A percentile compares a stretch with the other conserved stretches of the same genome.
These are phyloP conservation scores for Hypoxylon sp. DNA, from an alignment of 2,329 filamentous ascomycete species.

Conservation along the genomic window DNA sequence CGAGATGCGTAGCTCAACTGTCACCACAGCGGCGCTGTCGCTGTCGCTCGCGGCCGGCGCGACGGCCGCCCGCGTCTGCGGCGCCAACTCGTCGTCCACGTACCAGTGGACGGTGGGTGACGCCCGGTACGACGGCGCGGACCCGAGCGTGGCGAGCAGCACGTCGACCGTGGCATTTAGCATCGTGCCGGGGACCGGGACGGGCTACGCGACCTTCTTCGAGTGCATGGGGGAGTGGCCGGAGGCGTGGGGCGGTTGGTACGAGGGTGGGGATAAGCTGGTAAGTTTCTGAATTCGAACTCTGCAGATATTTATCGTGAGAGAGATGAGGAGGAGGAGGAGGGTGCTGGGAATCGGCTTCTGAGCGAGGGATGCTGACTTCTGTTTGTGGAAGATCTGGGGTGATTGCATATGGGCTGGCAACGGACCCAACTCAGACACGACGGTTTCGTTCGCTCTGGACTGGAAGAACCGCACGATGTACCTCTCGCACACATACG, in stretches of 20 bases:
- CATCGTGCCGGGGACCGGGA: constrained; percentile 42
- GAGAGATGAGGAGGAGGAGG: too few relatives aligned
- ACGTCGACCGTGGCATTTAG: constrained; percentile 48
- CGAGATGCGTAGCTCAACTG: constrained; percentile 39
- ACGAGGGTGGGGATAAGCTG: constrained; percentile 46
- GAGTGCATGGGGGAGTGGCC: constrained; percentile 54
- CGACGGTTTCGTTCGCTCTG: constrained; percentile 50
- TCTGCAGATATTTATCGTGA: not conserved
- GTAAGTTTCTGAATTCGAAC: not conserved
- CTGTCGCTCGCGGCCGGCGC: constrained; percentile 28
- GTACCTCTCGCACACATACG: constrained; percentile 52
- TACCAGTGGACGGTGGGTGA: constrained; percentile 49
- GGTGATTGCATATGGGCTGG: constrained; percentile 54
- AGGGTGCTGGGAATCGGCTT: not conserved
- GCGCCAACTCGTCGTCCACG: constrained; percentile 29
- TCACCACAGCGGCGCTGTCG: constrained; percentile 24
- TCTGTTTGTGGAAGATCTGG: constrained; percentile 44
- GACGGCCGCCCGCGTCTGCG: constrained; percentile 46
- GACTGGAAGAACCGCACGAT: constrained; percentile 52
- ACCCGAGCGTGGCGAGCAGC: constrained; percentile 35
- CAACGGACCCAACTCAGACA: constrained; percentile 48
- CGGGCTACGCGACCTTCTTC: constrained; percentile 46
- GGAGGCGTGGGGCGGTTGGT: constrained; percentile 51
- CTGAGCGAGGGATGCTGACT: not conserved
- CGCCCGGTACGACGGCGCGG: constrained; percentile 49